Conservation (phyloP, 306 rosid species). For the Prunus campanulata region DNA sequence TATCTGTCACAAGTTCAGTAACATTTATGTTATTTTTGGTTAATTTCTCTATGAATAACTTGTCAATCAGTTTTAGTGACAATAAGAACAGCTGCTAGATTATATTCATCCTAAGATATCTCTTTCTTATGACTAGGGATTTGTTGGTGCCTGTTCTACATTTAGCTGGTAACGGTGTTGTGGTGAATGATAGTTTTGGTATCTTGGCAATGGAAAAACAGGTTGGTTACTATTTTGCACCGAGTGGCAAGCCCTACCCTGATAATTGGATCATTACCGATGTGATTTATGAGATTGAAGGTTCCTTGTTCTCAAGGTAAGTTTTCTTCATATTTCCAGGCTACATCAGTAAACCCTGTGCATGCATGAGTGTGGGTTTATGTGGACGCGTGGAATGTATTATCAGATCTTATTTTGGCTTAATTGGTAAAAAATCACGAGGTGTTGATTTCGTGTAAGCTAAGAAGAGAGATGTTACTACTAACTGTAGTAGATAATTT, state of each 20-base stretch:
- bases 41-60: constrained; percentile 1
- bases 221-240: constrained; percentile 99
- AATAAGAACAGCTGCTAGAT: constrained; percentile 22
- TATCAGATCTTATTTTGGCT: neutral
- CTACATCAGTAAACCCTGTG: neutral
- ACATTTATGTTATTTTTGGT: neutral
- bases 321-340: neutral
- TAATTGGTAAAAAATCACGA: neutral
- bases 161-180: constrained; percentile 29
- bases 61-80: constrained; percentile 11
- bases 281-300: constrained; percentile 77
- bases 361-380: neutral
- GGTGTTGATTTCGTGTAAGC: neutral
- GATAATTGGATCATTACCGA: constrained; percentile 98
- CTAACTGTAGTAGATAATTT: neutral
- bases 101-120: constrained; percentile 25
- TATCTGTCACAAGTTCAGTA: neutral
- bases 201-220: constrained; percentile 50
- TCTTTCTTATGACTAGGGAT: constrained; percentile 27
- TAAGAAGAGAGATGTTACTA: neutral
- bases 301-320: constrained; percentile 83
- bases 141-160: constrained; percentile 28
- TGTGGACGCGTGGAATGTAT: neutral
- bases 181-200: constrained; percentile 42
- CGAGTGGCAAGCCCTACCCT: constrained; percentile 99